Percentiles rank a stretch among this genome's conserved stretches.
Conservation (phyloP, 2,329 filamentous ascomycete species). For the Cercospora sojina region DNA sequence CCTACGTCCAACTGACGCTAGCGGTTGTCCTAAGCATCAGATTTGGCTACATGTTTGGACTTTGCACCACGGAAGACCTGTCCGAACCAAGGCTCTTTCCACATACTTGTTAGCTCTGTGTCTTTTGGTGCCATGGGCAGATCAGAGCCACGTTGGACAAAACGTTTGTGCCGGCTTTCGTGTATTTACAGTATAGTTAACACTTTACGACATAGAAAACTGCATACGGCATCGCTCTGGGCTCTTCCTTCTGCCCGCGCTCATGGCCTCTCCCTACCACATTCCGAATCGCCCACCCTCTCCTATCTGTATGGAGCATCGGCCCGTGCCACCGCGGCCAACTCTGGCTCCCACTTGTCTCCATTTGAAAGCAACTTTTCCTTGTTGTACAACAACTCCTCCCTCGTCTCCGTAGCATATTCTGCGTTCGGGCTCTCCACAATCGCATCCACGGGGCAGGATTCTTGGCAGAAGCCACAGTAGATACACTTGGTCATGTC, state of each 20-base stretch:
- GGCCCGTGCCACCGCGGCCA: conserved; percentile 86
- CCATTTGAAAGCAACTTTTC: conserved; percentile 59
- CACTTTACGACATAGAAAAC: conserved; percentile 19
- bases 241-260: background rate
- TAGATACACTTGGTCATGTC: conserved; percentile 99
- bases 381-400: conserved; percentile 98
- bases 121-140: background rate
- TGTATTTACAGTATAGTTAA: conserved; percentile 19
- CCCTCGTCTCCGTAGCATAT: conserved; percentile 75
- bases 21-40: background rate
- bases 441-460: conserved; percentile 95
- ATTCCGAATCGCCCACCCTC: background rate
- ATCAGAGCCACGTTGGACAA: background rate
- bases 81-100: background rate
- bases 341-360: conserved; percentile 85
- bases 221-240: conserved; percentile 5
- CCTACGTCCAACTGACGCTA: background rate
- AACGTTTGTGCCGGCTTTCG: background rate
- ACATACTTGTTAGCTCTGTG: background rate
- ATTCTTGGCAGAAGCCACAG: conserved; percentile 98
- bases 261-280: background rate
- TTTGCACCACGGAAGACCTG: background rate
- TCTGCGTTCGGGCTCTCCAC: conserved; percentile 73
- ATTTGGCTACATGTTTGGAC: background rate
- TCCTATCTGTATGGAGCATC: conserved; percentile 69